Evolutionary conservation across 1,284 basidiomycete species (phyloP).

Genomic region (Boletus sp.): DNA sequence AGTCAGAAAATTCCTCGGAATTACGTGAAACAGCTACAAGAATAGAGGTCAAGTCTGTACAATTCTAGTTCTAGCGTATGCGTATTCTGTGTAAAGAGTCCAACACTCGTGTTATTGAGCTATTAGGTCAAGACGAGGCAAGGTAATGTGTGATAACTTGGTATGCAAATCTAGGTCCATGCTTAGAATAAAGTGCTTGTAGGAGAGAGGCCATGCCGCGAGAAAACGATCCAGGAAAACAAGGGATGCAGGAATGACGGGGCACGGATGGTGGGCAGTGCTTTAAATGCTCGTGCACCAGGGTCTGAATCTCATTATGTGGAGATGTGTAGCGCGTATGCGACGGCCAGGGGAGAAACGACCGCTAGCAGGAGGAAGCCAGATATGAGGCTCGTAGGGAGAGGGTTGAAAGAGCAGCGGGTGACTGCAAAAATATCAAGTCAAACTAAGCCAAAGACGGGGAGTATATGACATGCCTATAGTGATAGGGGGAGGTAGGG

Average conservation of each 20-base stretch:
- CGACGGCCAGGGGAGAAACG: conserved; percentile 18
- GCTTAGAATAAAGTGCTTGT: conserved; percentile 14
- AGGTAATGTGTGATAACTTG: conserved; percentile 6
- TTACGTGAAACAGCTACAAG: conserved; percentile 20
- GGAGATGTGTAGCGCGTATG: conserved; percentile 18
- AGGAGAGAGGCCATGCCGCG: conserved; percentile 14
- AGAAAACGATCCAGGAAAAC: conserved; percentile 3
- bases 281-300: not conserved
- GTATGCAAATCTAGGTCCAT: conserved; percentile 16
- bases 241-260: not conserved
- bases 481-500: conserved; percentile 12
- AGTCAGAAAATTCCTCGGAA: conserved; percentile 6
- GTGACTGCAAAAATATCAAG: conserved; percentile 7
- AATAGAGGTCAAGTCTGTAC: conserved; percentile 14
- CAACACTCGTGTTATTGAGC: conserved; percentile 8
- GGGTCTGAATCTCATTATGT: not conserved
- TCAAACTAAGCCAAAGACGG: conserved; percentile 2
- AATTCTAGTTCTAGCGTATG: conserved; percentile 17
- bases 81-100: conserved; percentile 14
- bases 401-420: conserved; percentile 4
- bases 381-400: conserved; percentile 17
- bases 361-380: conserved; percentile 19
- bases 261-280: not conserved
- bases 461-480: conserved; percentile 15
- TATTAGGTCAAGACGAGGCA: conserved; percentile 12